phyloP scores from a whole-genome alignment of 306 rosid species.

The Rosa chinensis region DNA sequence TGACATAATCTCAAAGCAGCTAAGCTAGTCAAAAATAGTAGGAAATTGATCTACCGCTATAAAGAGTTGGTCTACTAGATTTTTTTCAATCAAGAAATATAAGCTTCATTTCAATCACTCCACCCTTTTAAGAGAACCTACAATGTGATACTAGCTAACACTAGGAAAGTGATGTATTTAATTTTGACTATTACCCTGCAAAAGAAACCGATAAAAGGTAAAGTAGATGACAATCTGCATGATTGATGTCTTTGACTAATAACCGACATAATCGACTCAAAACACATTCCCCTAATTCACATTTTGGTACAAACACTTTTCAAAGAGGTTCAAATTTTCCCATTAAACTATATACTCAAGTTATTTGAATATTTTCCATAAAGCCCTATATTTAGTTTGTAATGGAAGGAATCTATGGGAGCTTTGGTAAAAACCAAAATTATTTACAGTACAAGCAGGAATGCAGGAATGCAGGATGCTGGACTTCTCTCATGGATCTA shows the following conservation, averaged over 20 bases:
- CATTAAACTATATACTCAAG: not conserved
- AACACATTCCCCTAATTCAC: not conserved
- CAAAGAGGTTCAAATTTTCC: not conserved
- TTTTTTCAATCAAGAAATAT: too few relatives aligned
- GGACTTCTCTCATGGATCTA: slow-evolving; percentile 10
- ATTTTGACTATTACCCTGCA: not conserved
- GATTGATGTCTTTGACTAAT: not conserved
- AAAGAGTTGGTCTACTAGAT: too few relatives aligned
- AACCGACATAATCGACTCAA: not conserved
- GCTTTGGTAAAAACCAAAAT: not conserved
- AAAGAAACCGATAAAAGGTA: not conserved
- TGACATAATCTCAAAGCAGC: too few relatives aligned
- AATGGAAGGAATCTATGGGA: not conserved
- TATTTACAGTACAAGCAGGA: slow-evolving; percentile 10
- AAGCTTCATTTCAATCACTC: not conserved
- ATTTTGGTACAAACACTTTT: not conserved
- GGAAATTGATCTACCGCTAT: too few relatives aligned
- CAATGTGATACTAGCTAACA: not conserved
- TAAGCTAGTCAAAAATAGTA: too few relatives aligned
- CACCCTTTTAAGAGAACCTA: not conserved
- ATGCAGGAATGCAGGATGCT: not conserved
- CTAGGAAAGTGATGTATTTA: not conserved
- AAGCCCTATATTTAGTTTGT: not conserved
- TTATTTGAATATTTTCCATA: not conserved
- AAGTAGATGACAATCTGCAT: not conserved